These are phyloP conservation scores for Pyrus hybrid DNA, from an alignment of 331 rosid species.

Conservation along the genomic window DNA sequence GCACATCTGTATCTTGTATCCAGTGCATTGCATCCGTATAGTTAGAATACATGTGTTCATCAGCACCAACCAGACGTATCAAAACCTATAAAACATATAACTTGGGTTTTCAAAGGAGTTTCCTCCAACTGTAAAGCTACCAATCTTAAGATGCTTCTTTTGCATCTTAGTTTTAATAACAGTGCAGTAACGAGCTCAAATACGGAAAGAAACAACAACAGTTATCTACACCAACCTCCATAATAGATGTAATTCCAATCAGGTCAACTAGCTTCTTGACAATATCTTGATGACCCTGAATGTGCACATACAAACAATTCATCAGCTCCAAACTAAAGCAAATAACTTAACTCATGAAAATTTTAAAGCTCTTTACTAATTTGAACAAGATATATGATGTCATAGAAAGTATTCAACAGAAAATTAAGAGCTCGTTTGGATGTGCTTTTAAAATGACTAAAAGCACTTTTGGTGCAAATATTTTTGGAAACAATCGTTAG, in stretches of 20 bases:
- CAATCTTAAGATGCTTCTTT: not conserved
- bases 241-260: slow-evolving; percentile 96
- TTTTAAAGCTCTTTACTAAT: no score
- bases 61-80: slow-evolving; percentile 93
- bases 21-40: slow-evolving; percentile 80
- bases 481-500: no score
- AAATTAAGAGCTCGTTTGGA: no score
- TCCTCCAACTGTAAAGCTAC: not conserved
- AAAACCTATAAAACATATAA: slow-evolving; percentile 53
- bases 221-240: slow-evolving; percentile 70
- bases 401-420: not conserved
- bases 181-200: not conserved
- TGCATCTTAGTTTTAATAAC: not conserved
- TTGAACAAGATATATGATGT: not conserved
- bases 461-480: no score
- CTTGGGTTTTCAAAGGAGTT: not conserved
- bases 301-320: slow-evolving; percentile 1
- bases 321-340: slow-evolving; percentile 19
- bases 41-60: slow-evolving; percentile 86
- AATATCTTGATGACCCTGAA: slow-evolving; percentile 79
- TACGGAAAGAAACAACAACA: slow-evolving; percentile 17
- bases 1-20: slow-evolving; percentile 81
- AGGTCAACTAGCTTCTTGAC: slow-evolving; percentile 86
- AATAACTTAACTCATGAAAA: not conserved
- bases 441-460: no score